phyloP scores from a whole-genome alignment of 2,329 filamentous ascomycete species.

The Pseudovirgaria hyperparasitica region DNA sequence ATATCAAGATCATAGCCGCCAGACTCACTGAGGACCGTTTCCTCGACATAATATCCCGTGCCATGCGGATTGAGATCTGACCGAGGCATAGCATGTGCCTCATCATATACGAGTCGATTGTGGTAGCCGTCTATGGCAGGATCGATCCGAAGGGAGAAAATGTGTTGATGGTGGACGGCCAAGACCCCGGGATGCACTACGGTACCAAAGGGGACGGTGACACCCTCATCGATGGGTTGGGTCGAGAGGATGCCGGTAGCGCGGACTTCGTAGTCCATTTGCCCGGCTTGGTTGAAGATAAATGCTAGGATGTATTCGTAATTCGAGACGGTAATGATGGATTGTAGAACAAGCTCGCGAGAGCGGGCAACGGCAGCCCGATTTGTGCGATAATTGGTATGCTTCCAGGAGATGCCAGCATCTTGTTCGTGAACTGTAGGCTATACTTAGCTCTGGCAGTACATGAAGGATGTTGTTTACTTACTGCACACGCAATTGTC shows the following conservation, averaged over 20 bases:
- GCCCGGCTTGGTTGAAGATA: constrained; percentile 58
- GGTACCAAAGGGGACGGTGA: constrained; percentile 53
- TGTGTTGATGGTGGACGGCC: constrained; percentile 62
- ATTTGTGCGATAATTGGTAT: constrained; percentile 57
- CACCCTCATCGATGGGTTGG: constrained; percentile 52
- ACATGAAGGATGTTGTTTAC: no score
- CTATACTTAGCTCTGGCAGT: no score
- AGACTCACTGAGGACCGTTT: constrained; percentile 36
- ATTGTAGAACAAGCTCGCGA: constrained; percentile 54
- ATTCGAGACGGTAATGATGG: constrained; percentile 59
- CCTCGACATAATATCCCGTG: constrained; percentile 33
- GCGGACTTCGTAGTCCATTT: constrained; percentile 53
- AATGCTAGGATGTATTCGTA: constrained; percentile 65
- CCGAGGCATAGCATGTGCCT: constrained; percentile 47
- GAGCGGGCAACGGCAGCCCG: constrained; percentile 50
- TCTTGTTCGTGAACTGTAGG: constrained; percentile 66
- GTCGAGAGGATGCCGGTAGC: constrained; percentile 58
- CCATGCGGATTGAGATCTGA: constrained; percentile 43
- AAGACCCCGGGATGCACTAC: constrained; percentile 58
- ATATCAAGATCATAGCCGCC: constrained; percentile 37
- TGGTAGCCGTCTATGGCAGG: constrained; percentile 32
- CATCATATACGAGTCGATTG: constrained; percentile 37
- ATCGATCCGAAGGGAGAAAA: constrained; percentile 47
- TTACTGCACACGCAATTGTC: constrained; percentile 57
- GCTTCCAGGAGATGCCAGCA: constrained; percentile 56